Evolutionary conservation across 257 asterid genomes (phyloP), one percentile per base, ranked within the genome.

Genomic region (Lavandula angustifolia): DNA sequence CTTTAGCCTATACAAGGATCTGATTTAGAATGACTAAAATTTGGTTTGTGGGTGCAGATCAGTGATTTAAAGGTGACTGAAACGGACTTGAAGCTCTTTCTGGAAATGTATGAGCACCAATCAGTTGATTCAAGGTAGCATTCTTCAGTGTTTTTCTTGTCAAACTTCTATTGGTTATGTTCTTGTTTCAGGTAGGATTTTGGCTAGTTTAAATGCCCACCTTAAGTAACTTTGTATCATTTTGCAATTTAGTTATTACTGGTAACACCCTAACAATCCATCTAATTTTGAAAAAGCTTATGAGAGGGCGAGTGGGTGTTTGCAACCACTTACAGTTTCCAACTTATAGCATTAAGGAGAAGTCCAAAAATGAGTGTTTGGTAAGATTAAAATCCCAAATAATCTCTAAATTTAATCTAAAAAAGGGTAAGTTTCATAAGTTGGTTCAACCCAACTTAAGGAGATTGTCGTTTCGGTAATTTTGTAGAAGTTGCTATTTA

Each of bases 51-150:
- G 77, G 76, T 61, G 62, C 88, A 94, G 99, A 84, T 88, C 60
- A 78, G 75, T 69, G 91, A 87, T 73, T 80, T 94, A 74, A 83
- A 88, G 78, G 70, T 54, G 70, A 76, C 82, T 62, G 88, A 83
- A 60, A 49, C 40, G 53, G 95, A 88, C 64, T 70, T 90, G 79
- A 84, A 82, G 76, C 95, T 86, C 65, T 73, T 90, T 75, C 70
- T 82, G 79, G 95, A 81, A 55, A 86, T 84, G 95, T 84, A 78
- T 67, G 81, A 65, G 48, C 84, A 70, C 48, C 95, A 90, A 76
- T 82, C 87, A 22, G 58, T 75, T 59, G 81, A 78, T 70, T 86
- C 96, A 72, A 90, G 99, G 99, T 90, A 54, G 85, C 53, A 74
- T 66, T 61, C 68, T 17, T 48, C 47, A 2, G 33, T 47, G 13